A percentile compares a stretch with the other conserved stretches of the same genome.
These are phyloP conservation scores for Aspergillus intermedius DNA, from an alignment of 2,329 filamentous ascomycete species.

Conservation along the genomic window DNA sequence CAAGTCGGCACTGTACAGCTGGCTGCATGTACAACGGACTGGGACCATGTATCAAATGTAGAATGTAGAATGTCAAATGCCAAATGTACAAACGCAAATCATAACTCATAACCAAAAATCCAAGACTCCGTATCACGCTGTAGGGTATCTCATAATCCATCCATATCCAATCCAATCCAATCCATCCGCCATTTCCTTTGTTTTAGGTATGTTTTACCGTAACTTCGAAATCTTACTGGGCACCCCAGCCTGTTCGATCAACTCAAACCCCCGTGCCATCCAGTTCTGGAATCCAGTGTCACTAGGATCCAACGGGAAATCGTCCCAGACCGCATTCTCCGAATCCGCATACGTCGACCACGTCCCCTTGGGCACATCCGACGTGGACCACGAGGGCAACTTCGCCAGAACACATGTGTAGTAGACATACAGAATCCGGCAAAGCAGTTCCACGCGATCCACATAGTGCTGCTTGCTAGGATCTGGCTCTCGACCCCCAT, in stretches of 20 bases:
- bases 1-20: neutral
- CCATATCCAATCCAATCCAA: slow-evolving; percentile 9
- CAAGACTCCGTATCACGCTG: slow-evolving; percentile 17
- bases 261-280: slow-evolving; percentile 33
- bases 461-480: slow-evolving; percentile 35
- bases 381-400: slow-evolving; percentile 33
- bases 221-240: slow-evolving; percentile 22
- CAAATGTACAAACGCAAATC: slow-evolving; percentile 10
- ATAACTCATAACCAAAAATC: slow-evolving; percentile 18
- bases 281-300: slow-evolving; percentile 35
- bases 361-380: slow-evolving; percentile 33
- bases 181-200: slow-evolving; percentile 6
- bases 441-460: slow-evolving; percentile 35
- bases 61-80: slow-evolving; percentile 5
- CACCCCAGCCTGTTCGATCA: slow-evolving; percentile 37
- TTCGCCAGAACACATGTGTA: slow-evolving; percentile 40
- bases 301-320: slow-evolving; percentile 35
- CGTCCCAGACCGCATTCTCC: slow-evolving; percentile 35
- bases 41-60: neutral
- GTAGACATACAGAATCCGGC: slow-evolving; percentile 42
- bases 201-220: neutral
- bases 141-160: slow-evolving; percentile 32
- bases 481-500: slow-evolving; percentile 30
- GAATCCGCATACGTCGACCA: slow-evolving; percentile 39
- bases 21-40: neutral